phyloP scores from a whole-genome alignment of 805 yeast genomes.

The Kluyveromyces dobzhanskii region DNA sequence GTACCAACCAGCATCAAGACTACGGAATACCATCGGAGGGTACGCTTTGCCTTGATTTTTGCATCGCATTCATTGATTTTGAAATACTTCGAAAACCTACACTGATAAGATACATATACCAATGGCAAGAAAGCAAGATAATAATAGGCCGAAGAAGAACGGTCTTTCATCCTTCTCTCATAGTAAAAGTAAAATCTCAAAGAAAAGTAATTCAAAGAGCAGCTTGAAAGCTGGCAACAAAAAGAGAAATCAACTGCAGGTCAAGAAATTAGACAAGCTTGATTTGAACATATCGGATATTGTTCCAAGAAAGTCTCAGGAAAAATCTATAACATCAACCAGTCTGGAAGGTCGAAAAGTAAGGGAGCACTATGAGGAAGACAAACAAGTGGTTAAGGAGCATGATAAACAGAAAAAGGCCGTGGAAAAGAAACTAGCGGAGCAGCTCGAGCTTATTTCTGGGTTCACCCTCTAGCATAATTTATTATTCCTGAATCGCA shows the following conservation, averaged over 20 bases:
- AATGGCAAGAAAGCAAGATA: neutral
- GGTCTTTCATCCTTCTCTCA: neutral
- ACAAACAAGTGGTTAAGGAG: conserved; percentile 16
- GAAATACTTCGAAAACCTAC: no score
- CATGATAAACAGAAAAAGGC: conserved; percentile 17
- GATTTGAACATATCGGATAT: conserved; percentile 1
- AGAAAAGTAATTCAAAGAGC: conserved; percentile 6
- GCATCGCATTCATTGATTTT: no score
- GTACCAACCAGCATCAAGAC: no score
- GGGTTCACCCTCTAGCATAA: conserved; percentile 23
- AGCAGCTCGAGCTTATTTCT: conserved; percentile 28
- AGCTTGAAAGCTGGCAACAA: conserved; percentile 2
- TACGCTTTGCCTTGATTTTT: no score
- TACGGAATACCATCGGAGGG: no score
- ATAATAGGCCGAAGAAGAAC: no score
- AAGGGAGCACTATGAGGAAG: conserved; percentile 22
- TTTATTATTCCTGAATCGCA: no score
- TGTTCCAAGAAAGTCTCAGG: neutral
- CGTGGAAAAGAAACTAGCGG: conserved; percentile 22
- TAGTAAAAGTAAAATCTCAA: neutral
- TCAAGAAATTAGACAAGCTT: conserved; percentile 2
- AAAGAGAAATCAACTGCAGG: neutral
- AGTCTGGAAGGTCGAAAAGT: conserved; percentile 15
- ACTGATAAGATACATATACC: neutral
- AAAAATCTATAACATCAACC: neutral